Evolutionary conservation across 768 basidiomycete genomes (phyloP).

Genomic region (Tricholomella constricta): DNA sequence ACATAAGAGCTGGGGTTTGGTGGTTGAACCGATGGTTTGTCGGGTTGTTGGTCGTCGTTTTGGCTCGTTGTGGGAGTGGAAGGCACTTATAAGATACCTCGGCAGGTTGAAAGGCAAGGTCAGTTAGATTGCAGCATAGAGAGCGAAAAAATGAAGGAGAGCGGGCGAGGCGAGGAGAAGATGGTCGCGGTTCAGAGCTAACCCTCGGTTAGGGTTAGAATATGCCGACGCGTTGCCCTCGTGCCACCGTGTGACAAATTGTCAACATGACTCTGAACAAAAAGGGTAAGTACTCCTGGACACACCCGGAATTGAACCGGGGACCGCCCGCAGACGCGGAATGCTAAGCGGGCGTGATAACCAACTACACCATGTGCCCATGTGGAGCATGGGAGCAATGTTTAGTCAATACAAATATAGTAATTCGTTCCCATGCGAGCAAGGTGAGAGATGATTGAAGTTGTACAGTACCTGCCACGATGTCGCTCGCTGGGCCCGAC

Average conservation of each 20-base stretch:
- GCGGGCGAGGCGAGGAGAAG: not conserved
- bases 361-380: conserved; percentile 13
- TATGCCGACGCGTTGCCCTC: conserved; percentile 9
- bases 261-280: not conserved
- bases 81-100: not conserved
- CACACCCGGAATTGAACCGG: conserved; percentile 14
- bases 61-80: not conserved
- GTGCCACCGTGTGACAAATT: conserved; percentile 8
- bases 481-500: not conserved
- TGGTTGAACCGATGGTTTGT: not conserved
- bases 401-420: not conserved
- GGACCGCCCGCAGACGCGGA: conserved; percentile 1
- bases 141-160: not conserved
- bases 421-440: not conserved
- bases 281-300: not conserved
- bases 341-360: conserved; percentile 12
- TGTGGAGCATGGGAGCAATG: not conserved
- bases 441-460: too few relatives aligned
- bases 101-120: not conserved
- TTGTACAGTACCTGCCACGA: not conserved
- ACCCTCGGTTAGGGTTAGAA: conserved; percentile 4
- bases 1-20: conserved; percentile 43
- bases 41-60: not conserved
- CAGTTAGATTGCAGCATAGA: conserved; percentile 2
- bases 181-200: conserved; percentile 3